Evolutionary conservation across 2,329 filamentous ascomycete species (phyloP), one percentile per base, ranked within the genome.

Genomic region (Exophiala sp.): DNA sequence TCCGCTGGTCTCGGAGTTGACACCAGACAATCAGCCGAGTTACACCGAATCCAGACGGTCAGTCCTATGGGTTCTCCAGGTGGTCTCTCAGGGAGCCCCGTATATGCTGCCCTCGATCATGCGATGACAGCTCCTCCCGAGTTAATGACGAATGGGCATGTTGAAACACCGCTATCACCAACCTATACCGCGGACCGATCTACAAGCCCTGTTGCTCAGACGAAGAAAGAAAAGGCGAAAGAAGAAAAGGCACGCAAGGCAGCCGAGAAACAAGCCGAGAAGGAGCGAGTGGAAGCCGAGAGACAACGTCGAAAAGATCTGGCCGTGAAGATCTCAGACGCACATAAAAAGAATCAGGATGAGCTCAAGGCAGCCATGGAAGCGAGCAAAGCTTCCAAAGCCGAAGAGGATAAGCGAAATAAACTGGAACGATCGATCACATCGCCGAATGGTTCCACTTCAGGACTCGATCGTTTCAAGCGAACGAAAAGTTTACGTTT

Each of bases 361-460:
- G 83, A 90, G 38, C 63, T 87, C 20, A 80, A 81, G 60, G 79
- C 75, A 52, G 85, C 81, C 0, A 73, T 89, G 3, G 84, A 87
- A 55, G 81, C 81, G 21, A 89, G 85, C 71, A 88, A 82, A 67
- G 76, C 77, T 55, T 78, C 80, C 7, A 82, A 84, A 8, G 78
- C 74, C 1, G 80, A 85, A 34, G 81, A 77, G 65, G 65, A 77
- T 68, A 56, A 67, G 65, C 47, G 68, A 52, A 60, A 68, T 40
- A 61, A 58, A 42, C 52, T 60, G 36, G 66, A 66, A 38, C 60
- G 49, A 46, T 40, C 45, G 7, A 56, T 49, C 29, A 6, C 40
- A 11, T 41, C 54, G n/a, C 36, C 55, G 14, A 58, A 56, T 39
- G 56, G 55, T 9, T 49, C 29, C 33, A 47, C 42, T 34, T 55